Base-by-base conservation (phyloP, 176 grass and related monocot genomes). In the Oryza brachyantha region DNA sequence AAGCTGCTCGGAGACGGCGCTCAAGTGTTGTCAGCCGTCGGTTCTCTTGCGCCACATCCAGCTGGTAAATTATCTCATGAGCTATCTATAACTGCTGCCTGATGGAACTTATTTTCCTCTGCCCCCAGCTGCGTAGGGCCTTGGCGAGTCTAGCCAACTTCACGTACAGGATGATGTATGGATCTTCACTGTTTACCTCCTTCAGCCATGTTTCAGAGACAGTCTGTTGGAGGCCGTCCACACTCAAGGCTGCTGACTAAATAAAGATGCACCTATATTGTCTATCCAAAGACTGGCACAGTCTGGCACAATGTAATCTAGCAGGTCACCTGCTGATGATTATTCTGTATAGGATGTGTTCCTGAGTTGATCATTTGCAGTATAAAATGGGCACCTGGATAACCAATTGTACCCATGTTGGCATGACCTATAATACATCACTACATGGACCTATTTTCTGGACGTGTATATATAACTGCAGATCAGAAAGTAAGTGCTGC, bases 361-460 rank as follows among this genome's bases (percentile, higher is more conserved):
- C 68, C 50, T 64, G 55, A 61, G 54, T 58, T 75, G 3, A 32
- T 4, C 31, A 32, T 76, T 45, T 74, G 54, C 12, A 32, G 31
- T 32, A 32, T 32, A 32, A 32, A 32, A 32, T 32, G 31, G 31
- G 31, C 31, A 32, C 3, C 7, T 57, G 52, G 48, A 64, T 64
- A 17, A 24, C 29, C 24, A 42, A 66, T 34, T 66, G 43, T 14
- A 34, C 45, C 13, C 72, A 66, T 43, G 16, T 17, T 68, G 16
- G 3, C 40, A 61, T 61, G 72, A 62, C 68, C 24, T 38, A n/a
- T 6, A n/a, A n/a, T 48, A 52, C 46, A 52, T 6, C 46, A 52
- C 48, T 52, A 52, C 28, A 66, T 66, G 14, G 71, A 83, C 36
- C 12, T 55, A 67, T 34, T 42, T 55, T 55, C 57, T 63, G 64